Evolutionary conservation across 257 asterid species (phyloP), one percentile per base, ranked within the genome.

Genomic region (Sherardia arvensis): DNA sequence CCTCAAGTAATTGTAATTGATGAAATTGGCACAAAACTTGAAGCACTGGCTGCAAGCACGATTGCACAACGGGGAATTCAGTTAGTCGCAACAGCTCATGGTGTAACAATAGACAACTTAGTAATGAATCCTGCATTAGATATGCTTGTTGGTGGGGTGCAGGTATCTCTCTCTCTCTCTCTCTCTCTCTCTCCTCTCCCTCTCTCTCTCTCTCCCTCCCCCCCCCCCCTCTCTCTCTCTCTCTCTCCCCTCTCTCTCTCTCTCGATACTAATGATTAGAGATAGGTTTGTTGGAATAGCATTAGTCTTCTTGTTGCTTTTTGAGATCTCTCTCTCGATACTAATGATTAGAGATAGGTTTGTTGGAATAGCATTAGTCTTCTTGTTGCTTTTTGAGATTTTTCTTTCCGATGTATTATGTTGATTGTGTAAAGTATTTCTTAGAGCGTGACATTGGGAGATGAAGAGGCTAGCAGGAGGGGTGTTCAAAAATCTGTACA

Each of bases 51-150:
- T 32, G 99, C 99, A 68, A 87, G 97, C 75, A 89, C 99, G 66
- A 92, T 92, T 68, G 97, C 99, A 64, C 99, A 92, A 62, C 96
- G 99, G 68, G 99, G 99, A 77, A 92, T 92, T 84, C 99, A 92
- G 82, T 80, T 92, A 73, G 96, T 92, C 74, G 99, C 94, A 30
- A 92, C 97, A 71, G 99, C 99, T 82, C 99, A 92, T 82, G 99
- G 99, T 67, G 79, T 89, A 53, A 89, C 96, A 61, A 89, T 92
- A 14, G 94, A 92, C 59, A 92, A 89, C 76, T 80, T 92, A 70
- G 94, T 92, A 49, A 84, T 82, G 94, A 89, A 92, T 85, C 99
- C 97, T 65, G 93, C 95, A 64, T 71, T 92, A 60, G 97, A 92
- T 83, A 87, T 89, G 96, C 99, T 92, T 59, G 95, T 92, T 70